Evolutionary conservation across 768 basidiomycete species (phyloP), one percentile per base, ranked within the genome.

Genomic region (Cystofilobasidium bisporidii): DNA sequence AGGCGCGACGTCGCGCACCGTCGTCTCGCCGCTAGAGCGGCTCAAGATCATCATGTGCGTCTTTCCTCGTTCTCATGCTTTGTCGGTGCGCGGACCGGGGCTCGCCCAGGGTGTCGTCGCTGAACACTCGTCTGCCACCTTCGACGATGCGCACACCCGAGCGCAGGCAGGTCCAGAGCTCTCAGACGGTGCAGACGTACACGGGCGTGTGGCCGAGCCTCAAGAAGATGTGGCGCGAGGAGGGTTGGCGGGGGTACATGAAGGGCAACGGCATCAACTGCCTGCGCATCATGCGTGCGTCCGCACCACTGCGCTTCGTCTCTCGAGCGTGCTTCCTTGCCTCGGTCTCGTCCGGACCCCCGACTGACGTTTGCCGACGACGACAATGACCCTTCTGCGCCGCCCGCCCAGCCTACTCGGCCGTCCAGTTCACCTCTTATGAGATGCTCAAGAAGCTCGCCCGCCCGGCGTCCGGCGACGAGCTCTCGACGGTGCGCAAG

Each of bases 21-120:
- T 96, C 18, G 94, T 98, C 59, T 87, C 85, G 72, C 94, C 93
- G 14, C 77, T 97, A 18, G 92, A 97, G 73, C 80, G 94, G 67
- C 81, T 98, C 64, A 99, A 99, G 78, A 97, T 99, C 74, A 96
- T 99, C 69, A 87, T 93, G 92, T 93, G 72, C 74, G 89, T 81
- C 32, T 33, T 30, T 18, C 65, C 69, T 70, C 20, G 8, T 36
- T n/a, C 41, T 53, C 40, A 69, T 67, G 61, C 65, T n/a, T n/a
- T n/a, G n/a, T n/a, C n/a, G n/a, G n/a, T n/a, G n/a, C n/a, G n/a
- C n/a, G n/a, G n/a, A n/a, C n/a, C n/a, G n/a, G n/a, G n/a, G n/a
- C n/a, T n/a, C n/a, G n/a, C n/a, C n/a, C n/a, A n/a, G n/a, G n/a
- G n/a, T n/a, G n/a, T n/a, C 24, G 15, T 20, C 41, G 59, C 40